A percentile compares a stretch with the other conserved stretches of the same genome.
phyloP scores from a whole-genome alignment of 495 filamentous ascomycete genomes.

The Trichoderma reesei region DNA sequence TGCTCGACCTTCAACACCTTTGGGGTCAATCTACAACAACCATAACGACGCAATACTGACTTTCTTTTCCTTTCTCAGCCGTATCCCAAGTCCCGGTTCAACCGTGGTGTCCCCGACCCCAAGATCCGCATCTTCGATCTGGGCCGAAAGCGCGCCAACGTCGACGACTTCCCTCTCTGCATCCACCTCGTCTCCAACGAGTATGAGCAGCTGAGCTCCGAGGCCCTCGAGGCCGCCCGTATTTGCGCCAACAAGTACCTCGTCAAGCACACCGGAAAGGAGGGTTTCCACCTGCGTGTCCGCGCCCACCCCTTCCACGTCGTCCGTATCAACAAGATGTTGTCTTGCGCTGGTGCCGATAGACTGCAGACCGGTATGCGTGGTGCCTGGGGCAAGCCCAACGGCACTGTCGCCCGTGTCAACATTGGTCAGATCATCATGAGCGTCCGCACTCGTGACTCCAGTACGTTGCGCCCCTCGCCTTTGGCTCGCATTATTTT shows the following conservation, averaged over 20 bases:
- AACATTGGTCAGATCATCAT: conserved; percentile 99
- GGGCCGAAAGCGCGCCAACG: conserved; percentile 93
- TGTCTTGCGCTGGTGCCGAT: conserved; percentile 99
- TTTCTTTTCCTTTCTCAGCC: conserved; percentile 49
- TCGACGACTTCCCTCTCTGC: conserved; percentile 97
- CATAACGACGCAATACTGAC: conserved; percentile 20
- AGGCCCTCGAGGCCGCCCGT: conserved; percentile 97
- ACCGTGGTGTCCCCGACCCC: conserved; percentile 98
- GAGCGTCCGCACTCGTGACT: conserved; percentile 90
- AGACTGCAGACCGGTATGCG: conserved; percentile 99
- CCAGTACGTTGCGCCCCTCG: no score
- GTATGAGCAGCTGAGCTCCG: conserved; percentile 96
- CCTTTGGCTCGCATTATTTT: no score
- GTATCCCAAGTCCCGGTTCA: conserved; percentile 99
- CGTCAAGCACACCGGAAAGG: conserved; percentile 94
- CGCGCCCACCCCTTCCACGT: conserved; percentile 99
- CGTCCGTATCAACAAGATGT: conserved; percentile 99
- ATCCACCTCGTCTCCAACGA: conserved; percentile 99
- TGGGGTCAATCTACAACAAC: not conserved
- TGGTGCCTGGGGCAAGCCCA: conserved; percentile 98
- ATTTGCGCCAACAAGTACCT: conserved; percentile 99
- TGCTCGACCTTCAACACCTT: not conserved
- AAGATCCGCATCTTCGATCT: conserved; percentile 99
- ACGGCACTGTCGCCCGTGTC: conserved; percentile 94
- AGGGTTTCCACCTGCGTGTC: conserved; percentile 97